phyloP scores from a whole-genome alignment of 2,329 filamentous ascomycete species.

The Neofusicoccum kwambonambiense region DNA sequence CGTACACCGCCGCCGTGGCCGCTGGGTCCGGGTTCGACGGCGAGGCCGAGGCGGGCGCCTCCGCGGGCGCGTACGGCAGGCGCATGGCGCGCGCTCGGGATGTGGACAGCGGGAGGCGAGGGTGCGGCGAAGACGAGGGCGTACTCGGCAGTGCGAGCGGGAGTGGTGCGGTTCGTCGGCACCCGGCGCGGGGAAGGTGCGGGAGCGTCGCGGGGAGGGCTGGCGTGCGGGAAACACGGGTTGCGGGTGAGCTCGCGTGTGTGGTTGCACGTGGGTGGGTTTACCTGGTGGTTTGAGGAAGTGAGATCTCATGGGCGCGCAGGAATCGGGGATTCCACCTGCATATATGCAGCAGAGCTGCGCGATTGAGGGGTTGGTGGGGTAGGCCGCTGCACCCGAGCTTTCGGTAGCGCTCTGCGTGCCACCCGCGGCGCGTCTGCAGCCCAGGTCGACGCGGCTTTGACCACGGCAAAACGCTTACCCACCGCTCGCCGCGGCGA shows the following conservation, averaged over 20 bases:
- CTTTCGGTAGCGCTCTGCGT: neutral
- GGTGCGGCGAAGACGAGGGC: neutral
- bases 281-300: constrained; percentile 2
- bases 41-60: constrained; percentile 43
- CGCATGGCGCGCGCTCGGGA: constrained; percentile 46
- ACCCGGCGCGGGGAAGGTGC: neutral
- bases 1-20: constrained; percentile 51
- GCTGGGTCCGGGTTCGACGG: constrained; percentile 19
- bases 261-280: neutral
- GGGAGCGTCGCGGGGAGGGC: neutral
- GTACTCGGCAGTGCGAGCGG: neutral
- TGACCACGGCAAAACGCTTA: constrained; percentile 9
- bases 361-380: constrained; percentile 4
- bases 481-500: neutral
- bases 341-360: constrained; percentile 1
- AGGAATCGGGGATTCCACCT: neutral
- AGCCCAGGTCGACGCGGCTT: neutral
- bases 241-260: too few species aligned
- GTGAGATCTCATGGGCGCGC: neutral
- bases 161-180: neutral
- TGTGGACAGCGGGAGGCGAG: constrained; percentile 17
- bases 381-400: neutral
- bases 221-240: neutral
- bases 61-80: constrained; percentile 54
- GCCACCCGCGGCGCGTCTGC: neutral